phyloP scores from a whole-genome alignment of 116 monocot genomes.

The Papilionanthe hybrid region DNA sequence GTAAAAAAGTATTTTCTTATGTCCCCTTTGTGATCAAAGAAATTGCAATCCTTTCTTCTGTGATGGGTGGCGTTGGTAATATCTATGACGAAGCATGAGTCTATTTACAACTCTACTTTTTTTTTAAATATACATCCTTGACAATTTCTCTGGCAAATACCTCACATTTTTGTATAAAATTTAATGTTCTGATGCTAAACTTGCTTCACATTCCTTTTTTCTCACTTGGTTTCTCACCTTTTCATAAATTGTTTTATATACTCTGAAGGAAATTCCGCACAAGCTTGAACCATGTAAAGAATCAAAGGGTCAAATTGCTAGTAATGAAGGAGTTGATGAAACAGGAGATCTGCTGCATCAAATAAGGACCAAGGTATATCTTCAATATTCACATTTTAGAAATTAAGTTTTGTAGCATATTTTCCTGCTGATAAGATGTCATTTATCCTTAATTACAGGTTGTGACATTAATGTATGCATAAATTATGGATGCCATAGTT shows the following conservation, averaged over 20 bases:
- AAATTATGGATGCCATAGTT: not conserved
- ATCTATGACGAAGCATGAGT: not conserved
- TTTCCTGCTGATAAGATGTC: not conserved
- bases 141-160: not conserved
- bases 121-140: too few relatives aligned
- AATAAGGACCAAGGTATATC: constrained; percentile 55
- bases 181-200: not conserved
- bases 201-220: not conserved
- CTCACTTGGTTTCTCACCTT: not conserved
- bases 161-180: not conserved
- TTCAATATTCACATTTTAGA: constrained; percentile 3
- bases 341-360: constrained; percentile 54
- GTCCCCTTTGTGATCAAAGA: not conserved
- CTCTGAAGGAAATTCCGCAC: constrained; percentile 23
- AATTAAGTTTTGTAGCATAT: not conserved
- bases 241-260: not conserved
- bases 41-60: not conserved
- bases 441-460: not conserved
- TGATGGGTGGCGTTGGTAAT: not conserved
- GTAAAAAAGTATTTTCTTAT: not conserved
- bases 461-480: not conserved
- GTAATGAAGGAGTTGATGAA: constrained; percentile 31
- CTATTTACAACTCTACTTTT: not conserved
- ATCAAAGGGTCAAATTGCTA: constrained; percentile 8
- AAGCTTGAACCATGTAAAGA: constrained; percentile 32